Conservation (phyloP, 2,329 filamentous ascomycete genomes). For the Catunica adiposa region DNA sequence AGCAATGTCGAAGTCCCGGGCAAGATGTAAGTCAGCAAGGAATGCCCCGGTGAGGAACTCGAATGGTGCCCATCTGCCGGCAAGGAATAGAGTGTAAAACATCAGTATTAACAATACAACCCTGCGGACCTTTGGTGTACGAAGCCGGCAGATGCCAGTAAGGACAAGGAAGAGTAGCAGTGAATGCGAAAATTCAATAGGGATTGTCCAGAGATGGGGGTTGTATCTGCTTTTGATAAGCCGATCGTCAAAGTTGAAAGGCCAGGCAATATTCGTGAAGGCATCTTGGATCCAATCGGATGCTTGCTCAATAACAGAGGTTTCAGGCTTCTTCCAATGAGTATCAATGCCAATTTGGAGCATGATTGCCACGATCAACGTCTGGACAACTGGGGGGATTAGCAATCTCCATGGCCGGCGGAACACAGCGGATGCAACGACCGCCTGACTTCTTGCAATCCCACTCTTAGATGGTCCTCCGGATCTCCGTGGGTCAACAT, state of each 20-base stretch:
- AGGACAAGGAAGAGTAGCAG: slow-evolving; percentile 39
- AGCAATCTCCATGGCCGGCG: slow-evolving; percentile 35
- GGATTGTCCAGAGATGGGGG: slow-evolving; percentile 46
- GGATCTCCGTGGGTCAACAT: slow-evolving; percentile 28
- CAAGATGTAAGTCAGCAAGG: slow-evolving; percentile 37
- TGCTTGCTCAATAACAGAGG: slow-evolving; percentile 25
- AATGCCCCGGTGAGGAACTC: slow-evolving; percentile 35
- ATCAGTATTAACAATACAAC: slow-evolving; percentile 25
- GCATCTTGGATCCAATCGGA: slow-evolving; percentile 28
- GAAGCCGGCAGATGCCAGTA: slow-evolving; percentile 31
- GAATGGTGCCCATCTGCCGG: slow-evolving; percentile 8
- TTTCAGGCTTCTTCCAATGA: slow-evolving; percentile 28
- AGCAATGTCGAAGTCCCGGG: slow-evolving; percentile 17
- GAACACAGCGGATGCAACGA: slow-evolving; percentile 34
- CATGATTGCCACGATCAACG: slow-evolving; percentile 29
- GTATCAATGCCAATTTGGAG: slow-evolving; percentile 32
- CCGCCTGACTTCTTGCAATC: slow-evolving; percentile 26
- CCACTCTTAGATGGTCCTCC: slow-evolving; percentile 30
- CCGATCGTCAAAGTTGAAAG: slow-evolving; percentile 15
- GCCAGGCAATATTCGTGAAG: slow-evolving; percentile 15
- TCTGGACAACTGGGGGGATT: slow-evolving; percentile 33
- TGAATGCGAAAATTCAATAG: slow-evolving; percentile 42
- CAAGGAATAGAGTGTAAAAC: slow-evolving; percentile 22
- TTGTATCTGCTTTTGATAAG: slow-evolving; percentile 28
- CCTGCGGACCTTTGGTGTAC: slow-evolving; percentile 25